phyloP scores from a whole-genome alignment of 805 yeast species.

The Pichia pseudocactophila region DNA sequence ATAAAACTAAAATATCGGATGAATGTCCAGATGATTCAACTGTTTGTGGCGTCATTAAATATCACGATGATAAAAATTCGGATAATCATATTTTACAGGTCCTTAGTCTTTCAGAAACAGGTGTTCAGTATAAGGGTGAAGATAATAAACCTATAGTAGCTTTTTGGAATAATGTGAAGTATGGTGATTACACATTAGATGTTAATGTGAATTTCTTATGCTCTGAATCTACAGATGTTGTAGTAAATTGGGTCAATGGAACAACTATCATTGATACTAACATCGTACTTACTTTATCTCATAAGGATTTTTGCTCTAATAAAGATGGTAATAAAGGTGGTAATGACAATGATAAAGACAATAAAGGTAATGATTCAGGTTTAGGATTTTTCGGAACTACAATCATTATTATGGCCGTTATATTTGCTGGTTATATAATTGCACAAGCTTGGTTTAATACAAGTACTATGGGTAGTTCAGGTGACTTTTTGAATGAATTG shows the following conservation, averaged over 20 bases:
- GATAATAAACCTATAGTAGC: slow-evolving; percentile 25
- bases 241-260: slow-evolving; percentile 4
- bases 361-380: slow-evolving; percentile 28
- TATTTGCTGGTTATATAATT: slow-evolving; percentile 61
- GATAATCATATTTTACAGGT: slow-evolving; percentile 40
- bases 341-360: slow-evolving; percentile 17
- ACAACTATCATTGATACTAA: slow-evolving; percentile 1
- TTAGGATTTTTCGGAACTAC: slow-evolving; percentile 84
- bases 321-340: slow-evolving; percentile 17
- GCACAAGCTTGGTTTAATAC: slow-evolving; percentile 66
- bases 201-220: slow-evolving; percentile 41
- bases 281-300: slow-evolving; percentile 17
- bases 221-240: slow-evolving; percentile 20
- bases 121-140: slow-evolving; percentile 17
- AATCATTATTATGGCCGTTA: slow-evolving; percentile 63
- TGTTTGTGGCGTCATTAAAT: slow-evolving; percentile 64
- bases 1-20: slow-evolving; percentile 25
- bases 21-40: slow-evolving; percentile 66
- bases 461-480: slow-evolving; percentile 57
- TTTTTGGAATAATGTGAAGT: slow-evolving; percentile 42
- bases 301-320: slow-evolving; percentile 9
- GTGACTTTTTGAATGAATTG: slow-evolving; percentile 65
- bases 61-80: slow-evolving; percentile 38
- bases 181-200: slow-evolving; percentile 50
- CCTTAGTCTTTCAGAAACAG: slow-evolving; percentile 29